Evolutionary conservation across 176 grass and related monocot species (phyloP).

Genomic region (Avena insularis): DNA sequence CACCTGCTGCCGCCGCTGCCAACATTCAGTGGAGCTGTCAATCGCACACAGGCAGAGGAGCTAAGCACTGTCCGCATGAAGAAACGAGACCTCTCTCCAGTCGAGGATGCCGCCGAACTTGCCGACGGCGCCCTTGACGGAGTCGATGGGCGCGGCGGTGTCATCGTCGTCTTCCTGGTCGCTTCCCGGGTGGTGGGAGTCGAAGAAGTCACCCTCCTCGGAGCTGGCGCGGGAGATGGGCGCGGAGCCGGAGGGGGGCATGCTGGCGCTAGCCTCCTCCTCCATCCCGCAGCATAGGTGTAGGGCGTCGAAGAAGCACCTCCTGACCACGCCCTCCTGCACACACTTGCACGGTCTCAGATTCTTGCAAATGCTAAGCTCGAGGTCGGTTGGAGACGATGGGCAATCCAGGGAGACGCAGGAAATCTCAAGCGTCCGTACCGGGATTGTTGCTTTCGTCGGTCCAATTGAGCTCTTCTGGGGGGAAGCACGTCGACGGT

Average conservation of each 20-base stretch:
- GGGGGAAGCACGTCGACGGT: constrained; percentile 4
- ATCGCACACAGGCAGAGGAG: background rate
- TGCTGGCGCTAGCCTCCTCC: background rate
- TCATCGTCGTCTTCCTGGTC: background rate
- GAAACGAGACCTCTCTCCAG: constrained; percentile 57
- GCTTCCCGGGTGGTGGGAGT: background rate
- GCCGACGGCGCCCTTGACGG: constrained; percentile 67
- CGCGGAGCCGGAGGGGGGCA: background rate
- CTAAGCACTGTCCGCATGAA: too few species aligned
- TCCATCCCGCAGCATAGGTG: constrained; percentile 64
- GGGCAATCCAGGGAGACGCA: background rate
- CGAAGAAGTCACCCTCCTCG: constrained; percentile 20
- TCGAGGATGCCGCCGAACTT: constrained; percentile 73
- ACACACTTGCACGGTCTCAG: background rate
- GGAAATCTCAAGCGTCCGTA: background rate
- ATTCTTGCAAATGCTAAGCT: background rate
- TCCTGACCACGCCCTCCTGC: background rate
- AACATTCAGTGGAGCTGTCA: background rate
- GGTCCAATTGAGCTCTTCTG: background rate
- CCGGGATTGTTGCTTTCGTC: constrained; percentile 32
- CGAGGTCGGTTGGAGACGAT: background rate
- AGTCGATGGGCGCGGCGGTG: constrained; percentile 70
- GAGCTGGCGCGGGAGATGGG: constrained; percentile 26
- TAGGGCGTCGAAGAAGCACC: constrained; percentile 29
- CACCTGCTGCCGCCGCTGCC: constrained; percentile 51